Conservation (phyloP, 2,329 filamentous ascomycete species). For the Metarhizium anisopliae region DNA sequence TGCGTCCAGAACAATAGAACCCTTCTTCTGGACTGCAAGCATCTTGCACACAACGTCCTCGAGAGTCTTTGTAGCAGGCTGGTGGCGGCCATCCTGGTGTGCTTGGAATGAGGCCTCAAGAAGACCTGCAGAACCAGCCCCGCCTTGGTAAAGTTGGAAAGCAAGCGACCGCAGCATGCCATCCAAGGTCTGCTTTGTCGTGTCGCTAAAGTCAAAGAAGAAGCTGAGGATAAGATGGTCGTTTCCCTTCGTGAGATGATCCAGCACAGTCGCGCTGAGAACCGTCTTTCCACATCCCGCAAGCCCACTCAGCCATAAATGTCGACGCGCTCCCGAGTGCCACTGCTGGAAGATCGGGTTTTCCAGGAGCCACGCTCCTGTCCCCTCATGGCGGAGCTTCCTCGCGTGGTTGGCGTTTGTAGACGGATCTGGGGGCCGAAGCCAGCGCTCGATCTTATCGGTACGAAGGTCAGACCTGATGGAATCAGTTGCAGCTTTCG, state of each 20-base stretch:
- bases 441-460: slow-evolving; percentile 8
- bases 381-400: slow-evolving; percentile 4
- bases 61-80: neutral
- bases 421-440: slow-evolving; percentile 6
- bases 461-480: neutral
- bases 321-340: slow-evolving; percentile 8
- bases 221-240: slow-evolving; percentile 4
- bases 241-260: slow-evolving; percentile 2
- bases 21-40: slow-evolving; percentile 6
- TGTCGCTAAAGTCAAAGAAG: slow-evolving; percentile 16
- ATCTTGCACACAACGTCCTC: slow-evolving; percentile 9
- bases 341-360: slow-evolving; percentile 7
- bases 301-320: slow-evolving; percentile 12
- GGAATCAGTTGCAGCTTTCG: slow-evolving; percentile 4
- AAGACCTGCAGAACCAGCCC: slow-evolving; percentile 1
- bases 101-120: neutral
- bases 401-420: slow-evolving; percentile 8
- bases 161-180: slow-evolving; percentile 9
- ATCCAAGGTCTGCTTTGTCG: slow-evolving; percentile 10
- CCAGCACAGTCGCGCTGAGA: slow-evolving; percentile 8
- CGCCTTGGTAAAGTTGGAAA: slow-evolving; percentile 12
- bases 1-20: slow-evolving; percentile 13
- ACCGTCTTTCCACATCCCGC: slow-evolving; percentile 14
- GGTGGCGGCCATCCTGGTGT: slow-evolving; percentile 1
- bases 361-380: slow-evolving; percentile 10